phyloP scores from a whole-genome alignment of 1,139 yeast species.

The Candida albicans region DNA sequence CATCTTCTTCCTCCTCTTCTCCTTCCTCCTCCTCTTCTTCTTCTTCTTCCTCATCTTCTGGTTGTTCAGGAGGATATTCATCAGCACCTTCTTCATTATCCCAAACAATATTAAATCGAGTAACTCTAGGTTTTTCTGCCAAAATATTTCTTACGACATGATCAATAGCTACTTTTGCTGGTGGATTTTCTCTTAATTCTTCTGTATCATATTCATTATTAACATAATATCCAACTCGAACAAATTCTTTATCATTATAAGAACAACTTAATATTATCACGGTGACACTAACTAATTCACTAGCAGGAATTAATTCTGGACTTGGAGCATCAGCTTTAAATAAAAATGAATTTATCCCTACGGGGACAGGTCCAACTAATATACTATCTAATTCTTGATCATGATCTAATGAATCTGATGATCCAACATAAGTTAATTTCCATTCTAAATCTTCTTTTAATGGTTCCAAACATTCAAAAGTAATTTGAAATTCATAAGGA shows the following conservation, averaged over 20 bases:
- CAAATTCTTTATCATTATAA: slow-evolving; percentile 91
- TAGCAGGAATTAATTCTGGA: slow-evolving; percentile 92
- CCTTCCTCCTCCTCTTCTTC: slow-evolving; percentile 53
- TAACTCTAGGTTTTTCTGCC: slow-evolving; percentile 97
- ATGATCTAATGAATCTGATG: slow-evolving; percentile 88
- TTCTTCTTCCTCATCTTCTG: slow-evolving; percentile 51
- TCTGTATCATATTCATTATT: slow-evolving; percentile 95
- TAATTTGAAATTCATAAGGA: slow-evolving; percentile 93
- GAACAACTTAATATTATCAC: slow-evolving; percentile 91
- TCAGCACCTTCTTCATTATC: slow-evolving; percentile 63
- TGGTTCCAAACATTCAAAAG: slow-evolving; percentile 94
- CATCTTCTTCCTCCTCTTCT: slow-evolving; percentile 59
- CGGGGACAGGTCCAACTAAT: slow-evolving; percentile 96
- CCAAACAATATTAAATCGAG: slow-evolving; percentile 96
- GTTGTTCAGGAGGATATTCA: slow-evolving; percentile 71
- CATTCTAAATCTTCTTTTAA: slow-evolving; percentile 92
- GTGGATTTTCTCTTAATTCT: slow-evolving; percentile 91
- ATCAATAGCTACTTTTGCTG: slow-evolving; percentile 89
- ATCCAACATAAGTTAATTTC: slow-evolving; percentile 96
- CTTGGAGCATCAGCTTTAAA: slow-evolving; percentile 96
- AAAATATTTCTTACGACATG: slow-evolving; percentile 91
- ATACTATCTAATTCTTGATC: slow-evolving; percentile 96
- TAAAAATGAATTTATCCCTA: slow-evolving; percentile 90
- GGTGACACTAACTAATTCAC: slow-evolving; percentile 91
- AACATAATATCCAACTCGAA: slow-evolving; percentile 94